phyloP scores from a whole-genome alignment of 2,329 filamentous ascomycete genomes.

The Penicillium sp. region DNA sequence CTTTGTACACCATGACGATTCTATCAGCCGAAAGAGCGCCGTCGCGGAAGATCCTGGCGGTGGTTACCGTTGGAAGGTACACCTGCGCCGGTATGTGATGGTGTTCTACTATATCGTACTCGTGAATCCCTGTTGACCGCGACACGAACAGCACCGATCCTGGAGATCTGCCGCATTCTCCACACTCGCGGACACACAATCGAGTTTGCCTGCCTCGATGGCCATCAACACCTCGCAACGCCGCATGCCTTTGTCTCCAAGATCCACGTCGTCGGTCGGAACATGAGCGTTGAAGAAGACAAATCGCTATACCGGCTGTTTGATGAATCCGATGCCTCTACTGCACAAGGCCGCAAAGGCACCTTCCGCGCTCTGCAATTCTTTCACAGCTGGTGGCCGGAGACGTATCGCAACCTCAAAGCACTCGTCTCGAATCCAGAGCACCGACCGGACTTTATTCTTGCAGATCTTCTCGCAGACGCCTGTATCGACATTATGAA shows the following conservation, averaged over 20 bases:
- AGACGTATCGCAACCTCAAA: not conserved
- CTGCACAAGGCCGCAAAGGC: not conserved
- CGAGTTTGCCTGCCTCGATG: not conserved
- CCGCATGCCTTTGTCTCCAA: not conserved
- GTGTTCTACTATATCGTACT: not conserved
- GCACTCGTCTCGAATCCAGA: not conserved
- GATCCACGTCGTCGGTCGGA: not conserved
- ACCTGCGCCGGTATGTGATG: not conserved
- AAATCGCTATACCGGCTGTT: not conserved
- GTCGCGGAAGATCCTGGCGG: not conserved
- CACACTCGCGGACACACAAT: not conserved
- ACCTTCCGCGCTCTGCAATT: not conserved
- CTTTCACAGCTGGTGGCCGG: not conserved
- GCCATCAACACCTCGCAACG: not conserved
- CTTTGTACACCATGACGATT: not conserved
- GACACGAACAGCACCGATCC: not conserved
- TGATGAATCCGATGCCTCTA: not conserved
- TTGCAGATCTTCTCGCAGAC: not conserved
- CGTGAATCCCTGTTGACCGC: not conserved
- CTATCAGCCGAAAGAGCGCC: not conserved
- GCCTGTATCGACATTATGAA: not conserved
- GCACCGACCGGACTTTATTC: not conserved
- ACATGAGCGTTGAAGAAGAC: not conserved
- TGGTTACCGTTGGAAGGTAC: not conserved
- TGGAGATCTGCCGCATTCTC: not conserved